A percentile compares a stretch with the other conserved stretches of the same genome.
These are phyloP conservation scores for Cryptococcus depauperatus DNA, from an alignment of 1,284 basidiomycete genomes.

Conservation along the genomic window DNA sequence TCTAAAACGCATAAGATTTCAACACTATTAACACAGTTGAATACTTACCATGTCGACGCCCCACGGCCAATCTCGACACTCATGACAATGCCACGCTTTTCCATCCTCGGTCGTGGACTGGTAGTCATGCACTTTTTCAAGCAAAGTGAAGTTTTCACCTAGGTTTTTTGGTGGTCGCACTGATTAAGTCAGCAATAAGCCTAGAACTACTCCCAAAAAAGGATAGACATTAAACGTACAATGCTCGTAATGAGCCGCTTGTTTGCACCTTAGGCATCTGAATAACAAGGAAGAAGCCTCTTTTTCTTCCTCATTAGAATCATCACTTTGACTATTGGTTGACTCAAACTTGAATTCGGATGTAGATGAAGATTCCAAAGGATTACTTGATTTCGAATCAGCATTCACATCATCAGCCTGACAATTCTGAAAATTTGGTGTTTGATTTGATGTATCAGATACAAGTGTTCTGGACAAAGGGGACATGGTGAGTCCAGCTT, in stretches of 20 bases:
- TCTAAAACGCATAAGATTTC: slow-evolving; percentile 40
- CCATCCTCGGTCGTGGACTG: slow-evolving; percentile 45
- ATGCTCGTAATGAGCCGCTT: slow-evolving; percentile 70
- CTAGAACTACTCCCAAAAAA: not conserved
- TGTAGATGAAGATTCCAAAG: too few relatives aligned
- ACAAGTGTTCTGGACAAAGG: too few relatives aligned
- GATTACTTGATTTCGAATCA: too few relatives aligned
- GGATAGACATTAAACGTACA: slow-evolving; percentile 24
- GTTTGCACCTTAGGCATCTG: slow-evolving; percentile 70
- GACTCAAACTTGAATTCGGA: too few relatives aligned
- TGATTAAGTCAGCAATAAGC: too few relatives aligned
- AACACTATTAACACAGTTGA: not conserved
- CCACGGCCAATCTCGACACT: slow-evolving; percentile 67
- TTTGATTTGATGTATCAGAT: too few relatives aligned
- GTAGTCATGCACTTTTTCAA: slow-evolving; percentile 48
- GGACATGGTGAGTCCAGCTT: too few relatives aligned
- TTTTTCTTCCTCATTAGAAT: too few relatives aligned
- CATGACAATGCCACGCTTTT: slow-evolving; percentile 65
- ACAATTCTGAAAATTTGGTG: too few relatives aligned
- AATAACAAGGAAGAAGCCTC: too few relatives aligned
- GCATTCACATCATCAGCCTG: too few relatives aligned
- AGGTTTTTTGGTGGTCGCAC: slow-evolving; percentile 19
- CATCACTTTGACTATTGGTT: too few relatives aligned
- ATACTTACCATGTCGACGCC: slow-evolving; percentile 54
- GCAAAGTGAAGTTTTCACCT: slow-evolving; percentile 13